phyloP scores from a whole-genome alignment of 805 yeast species.

The Priceomyces castillae region DNA sequence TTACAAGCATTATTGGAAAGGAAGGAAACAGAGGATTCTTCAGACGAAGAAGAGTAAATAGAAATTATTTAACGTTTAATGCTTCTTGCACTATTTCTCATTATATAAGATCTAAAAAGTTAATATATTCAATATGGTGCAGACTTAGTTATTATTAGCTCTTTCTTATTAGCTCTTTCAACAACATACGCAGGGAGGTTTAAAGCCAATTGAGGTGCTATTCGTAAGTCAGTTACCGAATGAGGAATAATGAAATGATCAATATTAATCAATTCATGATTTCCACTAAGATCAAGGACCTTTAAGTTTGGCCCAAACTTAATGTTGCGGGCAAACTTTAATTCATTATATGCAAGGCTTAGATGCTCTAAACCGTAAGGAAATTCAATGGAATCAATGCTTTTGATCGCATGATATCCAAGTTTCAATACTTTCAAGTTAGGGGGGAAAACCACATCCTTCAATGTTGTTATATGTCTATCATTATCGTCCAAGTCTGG shows the following conservation, averaged over 20 bases:
- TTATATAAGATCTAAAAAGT: slow-evolving; percentile 1
- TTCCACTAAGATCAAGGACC: slow-evolving; percentile 39
- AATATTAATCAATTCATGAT: slow-evolving; percentile 35
- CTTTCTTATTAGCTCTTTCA: slow-evolving; percentile 38
- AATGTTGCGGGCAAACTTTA: slow-evolving; percentile 35
- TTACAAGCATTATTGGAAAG: slow-evolving; percentile 92
- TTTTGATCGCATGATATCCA: slow-evolving; percentile 39
- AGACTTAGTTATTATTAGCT: slow-evolving; percentile 30
- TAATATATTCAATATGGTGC: slow-evolving; percentile 15
- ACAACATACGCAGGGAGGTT: slow-evolving; percentile 37
- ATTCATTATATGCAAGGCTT: slow-evolving; percentile 38
- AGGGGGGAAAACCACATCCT: slow-evolving; percentile 40
- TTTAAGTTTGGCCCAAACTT: slow-evolving; percentile 34
- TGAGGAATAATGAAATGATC: slow-evolving; percentile 39
- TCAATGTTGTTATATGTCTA: slow-evolving; percentile 39
- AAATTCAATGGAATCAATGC: slow-evolving; percentile 38
- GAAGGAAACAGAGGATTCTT: slow-evolving; percentile 84
- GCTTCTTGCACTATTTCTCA: slow-evolving; percentile 1
- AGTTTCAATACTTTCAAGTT: slow-evolving; percentile 33
- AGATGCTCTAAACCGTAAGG: slow-evolving; percentile 31
- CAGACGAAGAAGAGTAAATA: slow-evolving; percentile 67
- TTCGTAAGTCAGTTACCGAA: slow-evolving; percentile 33
- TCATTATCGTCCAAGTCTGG: slow-evolving; percentile 42
- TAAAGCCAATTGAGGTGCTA: slow-evolving; percentile 32
- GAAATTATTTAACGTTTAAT: slow-evolving; percentile 4